Base-by-base conservation (phyloP, 2,329 filamentous ascomycete species). In the Aspergillus fumigatus region DNA sequence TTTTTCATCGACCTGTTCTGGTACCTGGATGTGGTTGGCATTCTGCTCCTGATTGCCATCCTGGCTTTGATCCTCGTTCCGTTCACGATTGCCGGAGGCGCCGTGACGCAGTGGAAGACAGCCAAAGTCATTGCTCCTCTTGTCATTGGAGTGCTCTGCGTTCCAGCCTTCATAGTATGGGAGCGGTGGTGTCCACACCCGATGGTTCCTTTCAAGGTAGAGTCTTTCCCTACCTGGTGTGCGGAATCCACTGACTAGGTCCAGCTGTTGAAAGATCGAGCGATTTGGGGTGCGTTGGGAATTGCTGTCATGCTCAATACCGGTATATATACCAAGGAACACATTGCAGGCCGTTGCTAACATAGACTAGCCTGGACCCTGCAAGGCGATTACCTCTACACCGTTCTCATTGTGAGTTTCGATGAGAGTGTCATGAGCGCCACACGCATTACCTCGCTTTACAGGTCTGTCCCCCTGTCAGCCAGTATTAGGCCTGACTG, bases 351-450 rank as follows among this genome's bases (percentile, higher is more conserved):
- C 9, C 4, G 9, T 5, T 41, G n/a, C 50, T 66, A 52, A 64
- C 54, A 10, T 23, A 11, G 2, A 19, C n/a, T 47, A 72, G 69
- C 72, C 0, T 88, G 84, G 84, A 81, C 80, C 58, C 77, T 87
- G 70, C 85, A 88, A 69, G 83, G 81, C 23, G 82, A 87, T 65
- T 88, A 82, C 68, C 77, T 88, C 2, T 88, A 81, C 72, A 85
- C 85, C 0, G 80, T 88, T 1, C 79, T 88, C 1, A 68, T 81
- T 10, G 82, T 88, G 19, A 80, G 79, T 38, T 88, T 88, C 63
- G 77, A 85, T 67, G 84, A 87, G 59, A 80, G 77, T 51, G 68
- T 83, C 60, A 75, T 73, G 51, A 75, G 75, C 8, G 85, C 86
- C 2, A 86, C 83, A 0, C 81, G 85, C 17, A 80, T 88, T 58